phyloP scores from a whole-genome alignment of 331 rosid species.

The Saraca asoca region DNA sequence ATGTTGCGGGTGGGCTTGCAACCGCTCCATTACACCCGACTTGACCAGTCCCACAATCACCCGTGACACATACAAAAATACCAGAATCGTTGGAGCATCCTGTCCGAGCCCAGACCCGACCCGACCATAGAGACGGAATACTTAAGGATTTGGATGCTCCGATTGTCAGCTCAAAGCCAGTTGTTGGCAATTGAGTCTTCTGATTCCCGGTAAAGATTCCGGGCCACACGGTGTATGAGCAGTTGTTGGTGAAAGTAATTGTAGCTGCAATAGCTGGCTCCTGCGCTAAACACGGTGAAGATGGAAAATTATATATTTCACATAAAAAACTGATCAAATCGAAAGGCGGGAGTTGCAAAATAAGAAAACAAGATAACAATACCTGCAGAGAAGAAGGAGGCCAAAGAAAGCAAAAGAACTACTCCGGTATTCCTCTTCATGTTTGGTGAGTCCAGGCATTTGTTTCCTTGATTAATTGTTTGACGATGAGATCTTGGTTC shows the following conservation, averaged over 20 bases:
- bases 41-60: constrained; percentile 35
- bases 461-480: too few relatives aligned
- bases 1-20: constrained; percentile 32
- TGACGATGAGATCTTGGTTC: too few relatives aligned
- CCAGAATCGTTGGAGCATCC: constrained; percentile 34
- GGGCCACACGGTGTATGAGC: background rate
- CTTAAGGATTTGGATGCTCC: background rate
- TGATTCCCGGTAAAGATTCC: background rate
- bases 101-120: constrained; percentile 41
- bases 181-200: background rate
- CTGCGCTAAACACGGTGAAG: too few relatives aligned
- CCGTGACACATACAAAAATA: constrained; percentile 11
- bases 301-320: too few relatives aligned
- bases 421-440: too few relatives aligned
- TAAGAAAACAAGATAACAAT: background rate
- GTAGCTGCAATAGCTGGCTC: background rate
- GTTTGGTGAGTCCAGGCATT: too few relatives aligned
- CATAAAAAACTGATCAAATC: too few relatives aligned
- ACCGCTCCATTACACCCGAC: constrained; percentile 21
- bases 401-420: too few relatives aligned
- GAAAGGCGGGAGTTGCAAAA: too few relatives aligned
- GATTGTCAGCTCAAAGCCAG: constrained; percentile 18
- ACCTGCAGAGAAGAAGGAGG: background rate
- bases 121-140: constrained; percentile 31
- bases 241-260: background rate